phyloP scores from a whole-genome alignment of 495 filamentous ascomycete genomes.

The Neurospora sublineolata region DNA sequence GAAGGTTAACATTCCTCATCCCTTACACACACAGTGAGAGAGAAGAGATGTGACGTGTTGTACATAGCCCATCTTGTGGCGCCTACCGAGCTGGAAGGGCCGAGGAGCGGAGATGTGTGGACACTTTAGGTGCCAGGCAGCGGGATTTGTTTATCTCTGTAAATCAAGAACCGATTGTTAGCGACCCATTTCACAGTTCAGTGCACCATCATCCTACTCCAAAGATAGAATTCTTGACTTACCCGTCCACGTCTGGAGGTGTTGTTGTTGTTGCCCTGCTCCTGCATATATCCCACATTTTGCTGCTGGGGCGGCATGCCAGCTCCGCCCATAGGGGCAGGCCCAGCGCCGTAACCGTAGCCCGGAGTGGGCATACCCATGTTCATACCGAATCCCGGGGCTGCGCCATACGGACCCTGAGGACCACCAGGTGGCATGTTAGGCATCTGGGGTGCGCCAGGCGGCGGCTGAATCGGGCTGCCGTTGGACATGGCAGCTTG shows the following conservation, averaged over 20 bases:
- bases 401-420: slow-evolving; percentile 28
- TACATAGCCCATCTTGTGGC: not conserved
- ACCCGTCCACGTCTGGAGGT: slow-evolving; percentile 42
- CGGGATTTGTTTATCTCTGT: not conserved
- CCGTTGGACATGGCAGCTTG: slow-evolving; percentile 27
- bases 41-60: not conserved
- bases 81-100: not conserved
- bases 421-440: slow-evolving; percentile 13
- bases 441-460: slow-evolving; percentile 16
- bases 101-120: not conserved
- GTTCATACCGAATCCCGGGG: slow-evolving; percentile 37
- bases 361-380: slow-evolving; percentile 35
- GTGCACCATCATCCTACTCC: not conserved
- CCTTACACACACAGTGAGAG: not conserved
- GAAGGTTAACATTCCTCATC: not conserved
- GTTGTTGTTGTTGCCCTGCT: slow-evolving; percentile 27
- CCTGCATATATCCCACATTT: slow-evolving; percentile 35
- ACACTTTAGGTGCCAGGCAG: not conserved
- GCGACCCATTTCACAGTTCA: not conserved
- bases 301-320: slow-evolving; percentile 8
- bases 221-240: slow-evolving; percentile 17
- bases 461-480: slow-evolving; percentile 35
- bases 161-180: not conserved
- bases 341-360: slow-evolving; percentile 28
- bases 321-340: slow-evolving; percentile 1